Evolutionary conservation across 2,329 filamentous ascomycete genomes (phyloP), one percentile per base, ranked within the genome.

Genomic region (Aspergillus clavatus): DNA sequence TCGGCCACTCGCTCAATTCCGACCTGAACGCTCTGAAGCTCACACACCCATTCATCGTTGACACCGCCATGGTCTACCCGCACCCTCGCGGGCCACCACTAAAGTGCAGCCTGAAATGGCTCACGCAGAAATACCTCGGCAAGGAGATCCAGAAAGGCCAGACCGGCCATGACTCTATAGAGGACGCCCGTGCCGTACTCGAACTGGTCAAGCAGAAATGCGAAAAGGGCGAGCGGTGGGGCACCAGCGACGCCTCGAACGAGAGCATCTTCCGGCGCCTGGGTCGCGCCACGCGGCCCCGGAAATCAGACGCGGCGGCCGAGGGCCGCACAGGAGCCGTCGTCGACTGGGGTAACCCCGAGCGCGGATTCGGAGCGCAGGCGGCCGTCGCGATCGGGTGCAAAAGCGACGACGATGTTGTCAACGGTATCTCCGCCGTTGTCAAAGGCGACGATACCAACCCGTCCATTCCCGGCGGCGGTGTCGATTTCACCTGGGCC

Each of bases 181-280:
- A 98, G 67, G 93, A 98, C 65, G 89, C 93, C 11, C 83, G 79
- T 53, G 89, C 93, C 2, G 94, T 89, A 53, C 82, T 98, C 11
- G 90, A 97, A 59, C 83, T 98, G 1, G 82, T 97, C 38, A 95
- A 93, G 68, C 84, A 91, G 62, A 98, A 98, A 67, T 96, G 91
- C 65, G 90, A 97, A 66, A 93, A 87, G 68, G 93, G 93, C 31
- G 87, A 86, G 53, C 70, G 75, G 19, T 98, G 90, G 87, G 93
- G 89, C 27, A 85, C 84, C 0, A 81, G 81, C 40, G 89, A 95
- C 35, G 78, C 82, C 2, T 83, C 83, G 37, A 84, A 83, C 31
- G 93, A 98, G 70, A 91, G 89, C 55, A 82, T 98, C 40, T 98
- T 97, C 74, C 86, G 84, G 55, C 82, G 91, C 7, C 76, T 98